Percentiles rank a stretch among this genome's conserved stretches.
phyloP scores from a whole-genome alignment of 1,139 yeast species.

The Blastobotrys arbuscula region DNA sequence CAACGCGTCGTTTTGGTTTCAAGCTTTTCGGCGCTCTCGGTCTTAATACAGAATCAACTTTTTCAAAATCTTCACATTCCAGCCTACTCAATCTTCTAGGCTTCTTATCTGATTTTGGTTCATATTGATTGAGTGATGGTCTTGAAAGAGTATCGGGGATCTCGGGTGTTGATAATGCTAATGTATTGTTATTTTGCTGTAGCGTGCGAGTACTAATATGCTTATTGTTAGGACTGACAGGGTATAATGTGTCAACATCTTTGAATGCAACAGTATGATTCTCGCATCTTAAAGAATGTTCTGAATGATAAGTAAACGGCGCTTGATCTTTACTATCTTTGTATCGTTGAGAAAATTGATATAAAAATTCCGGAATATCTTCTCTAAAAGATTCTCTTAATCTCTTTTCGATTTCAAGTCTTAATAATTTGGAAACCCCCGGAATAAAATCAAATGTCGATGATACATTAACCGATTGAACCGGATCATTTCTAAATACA shows the following conservation, averaged over 20 bases:
- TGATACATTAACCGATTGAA: constrained; percentile 64
- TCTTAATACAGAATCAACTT: not conserved
- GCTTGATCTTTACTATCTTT: not conserved
- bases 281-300: not conserved
- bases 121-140: not conserved
- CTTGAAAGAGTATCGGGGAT: constrained; percentile 4
- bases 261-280: not conserved
- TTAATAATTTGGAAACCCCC: constrained; percentile 64
- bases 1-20: constrained; percentile 7
- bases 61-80: not conserved
- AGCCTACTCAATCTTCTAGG: not conserved
- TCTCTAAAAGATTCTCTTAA: constrained; percentile 69
- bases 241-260: not conserved
- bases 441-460: constrained; percentile 73
- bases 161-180: constrained; percentile 4
- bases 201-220: not conserved
- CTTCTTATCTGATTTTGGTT: not conserved
- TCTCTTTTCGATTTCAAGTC: constrained; percentile 62
- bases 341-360: constrained; percentile 41
- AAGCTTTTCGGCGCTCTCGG: not conserved
- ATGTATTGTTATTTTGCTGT: not conserved
- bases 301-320: constrained; percentile 10
- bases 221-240: not conserved
- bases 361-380: constrained; percentile 68
- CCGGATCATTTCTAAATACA: constrained; percentile 71